phyloP scores from a whole-genome alignment of 208 protist genomes.

The Endotrypanum monterogeii region DNA sequence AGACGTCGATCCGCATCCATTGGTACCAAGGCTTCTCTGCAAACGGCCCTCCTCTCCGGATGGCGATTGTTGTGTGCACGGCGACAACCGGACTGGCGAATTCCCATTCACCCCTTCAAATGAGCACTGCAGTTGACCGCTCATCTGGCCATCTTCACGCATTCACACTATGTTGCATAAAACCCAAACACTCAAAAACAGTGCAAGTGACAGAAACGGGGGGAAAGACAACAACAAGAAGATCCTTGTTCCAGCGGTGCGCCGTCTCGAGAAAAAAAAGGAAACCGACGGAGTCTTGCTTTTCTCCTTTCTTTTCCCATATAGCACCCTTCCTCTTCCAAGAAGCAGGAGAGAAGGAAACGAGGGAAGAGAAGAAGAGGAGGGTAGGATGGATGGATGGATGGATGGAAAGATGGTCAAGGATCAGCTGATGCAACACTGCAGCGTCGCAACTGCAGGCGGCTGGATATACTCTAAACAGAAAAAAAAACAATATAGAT shows the following conservation, averaged over 20 bases:
- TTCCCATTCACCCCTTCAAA: slow-evolving; percentile 21
- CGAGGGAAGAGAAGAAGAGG: too few relatives aligned
- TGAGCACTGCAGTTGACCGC: slow-evolving; percentile 22
- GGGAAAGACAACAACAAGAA: background rate
- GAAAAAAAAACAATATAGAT: background rate
- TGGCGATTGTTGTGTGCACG: slow-evolving; percentile 8
- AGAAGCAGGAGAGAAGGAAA: background rate
- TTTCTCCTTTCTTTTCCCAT: background rate
- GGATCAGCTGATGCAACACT: background rate
- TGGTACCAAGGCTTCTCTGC: slow-evolving; percentile 10
- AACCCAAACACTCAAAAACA: background rate
- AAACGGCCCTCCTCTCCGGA: slow-evolving; percentile 10
- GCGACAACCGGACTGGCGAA: background rate
- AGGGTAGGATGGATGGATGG: too few relatives aligned
- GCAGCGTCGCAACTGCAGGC: background rate
- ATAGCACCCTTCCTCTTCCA: background rate
- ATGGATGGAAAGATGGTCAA: background rate
- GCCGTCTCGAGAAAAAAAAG: background rate
- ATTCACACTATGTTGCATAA: slow-evolving; percentile 15
- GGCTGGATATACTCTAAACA: background rate
- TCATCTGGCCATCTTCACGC: slow-evolving; percentile 31
- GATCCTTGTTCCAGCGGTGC: background rate
- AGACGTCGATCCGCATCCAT: slow-evolving; percentile 4
- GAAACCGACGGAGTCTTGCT: background rate
- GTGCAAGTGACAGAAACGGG: background rate